A percentile compares a stretch with the other conserved stretches of the same genome.
Evolutionary conservation across 257 asterid genomes (phyloP).

Genomic region (Solanum etuberosum): DNA sequence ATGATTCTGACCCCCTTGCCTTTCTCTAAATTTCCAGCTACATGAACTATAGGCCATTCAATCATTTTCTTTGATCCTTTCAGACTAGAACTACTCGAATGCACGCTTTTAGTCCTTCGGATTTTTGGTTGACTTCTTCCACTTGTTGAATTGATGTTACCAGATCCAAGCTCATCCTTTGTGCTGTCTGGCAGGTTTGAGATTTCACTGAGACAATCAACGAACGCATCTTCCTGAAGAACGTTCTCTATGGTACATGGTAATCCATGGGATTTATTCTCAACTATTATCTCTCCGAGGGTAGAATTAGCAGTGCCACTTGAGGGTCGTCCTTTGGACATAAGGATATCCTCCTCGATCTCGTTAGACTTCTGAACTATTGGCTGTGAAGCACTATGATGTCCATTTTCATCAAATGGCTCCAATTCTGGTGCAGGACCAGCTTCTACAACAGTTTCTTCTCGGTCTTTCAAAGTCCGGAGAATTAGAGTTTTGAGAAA

Average conservation of each 20-base stretch:
- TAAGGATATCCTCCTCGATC: not conserved
- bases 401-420: conserved; percentile 41
- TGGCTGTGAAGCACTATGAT: conserved; percentile 7
- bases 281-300: conserved; percentile 10
- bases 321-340: not conserved
- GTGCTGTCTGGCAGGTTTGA: not conserved
- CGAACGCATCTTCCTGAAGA: conserved; percentile 1
- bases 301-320: not conserved
- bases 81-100: conserved; percentile 15
- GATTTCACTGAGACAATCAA: conserved; percentile 3
- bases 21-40: conserved; percentile 22
- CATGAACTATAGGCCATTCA: conserved; percentile 12
- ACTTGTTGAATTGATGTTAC: not conserved
- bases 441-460: conserved; percentile 26
- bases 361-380: not conserved
- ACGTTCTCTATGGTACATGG: conserved; percentile 25
- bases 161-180: conserved; percentile 3
- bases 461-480: conserved; percentile 40
- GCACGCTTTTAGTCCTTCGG: conserved; percentile 28
- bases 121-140: conserved; percentile 27
- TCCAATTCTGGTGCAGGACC: conserved; percentile 17
- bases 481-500: conserved; percentile 52
- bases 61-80: conserved; percentile 21
- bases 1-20: conserved; percentile 26
- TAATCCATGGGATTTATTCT: conserved; percentile 10